Conservation (phyloP, 2,329 filamentous ascomycete genomes). For the Fusarium sp. region DNA sequence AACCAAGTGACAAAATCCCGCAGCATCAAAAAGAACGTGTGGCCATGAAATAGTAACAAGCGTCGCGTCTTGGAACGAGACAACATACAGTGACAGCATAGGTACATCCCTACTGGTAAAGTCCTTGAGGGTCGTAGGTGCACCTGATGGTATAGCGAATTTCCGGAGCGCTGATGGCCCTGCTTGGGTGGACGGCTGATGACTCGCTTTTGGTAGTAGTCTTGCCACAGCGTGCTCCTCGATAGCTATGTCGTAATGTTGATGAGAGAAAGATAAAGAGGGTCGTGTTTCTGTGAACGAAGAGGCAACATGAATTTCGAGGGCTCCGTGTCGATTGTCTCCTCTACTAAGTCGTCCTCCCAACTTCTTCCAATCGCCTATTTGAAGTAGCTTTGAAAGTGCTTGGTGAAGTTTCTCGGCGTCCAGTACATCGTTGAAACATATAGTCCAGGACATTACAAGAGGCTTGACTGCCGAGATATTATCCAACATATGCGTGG, state of each 20-base stretch:
- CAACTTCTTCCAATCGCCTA: background rate
- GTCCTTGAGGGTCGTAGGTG: accelerated
- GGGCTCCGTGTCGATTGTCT: background rate
- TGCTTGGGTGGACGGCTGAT: background rate
- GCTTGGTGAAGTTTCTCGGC: background rate
- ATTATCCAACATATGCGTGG: constrained; percentile 6
- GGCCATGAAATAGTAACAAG: background rate
- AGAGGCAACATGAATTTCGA: background rate
- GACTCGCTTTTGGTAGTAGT: accelerated
- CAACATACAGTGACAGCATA: background rate
- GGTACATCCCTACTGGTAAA: background rate
- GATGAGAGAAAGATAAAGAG: background rate
- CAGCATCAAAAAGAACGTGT: background rate
- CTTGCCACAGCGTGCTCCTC: accelerated
- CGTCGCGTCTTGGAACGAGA: accelerated
- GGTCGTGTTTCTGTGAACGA: background rate
- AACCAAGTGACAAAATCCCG: background rate
- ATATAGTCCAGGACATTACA: background rate
- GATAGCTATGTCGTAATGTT: background rate
- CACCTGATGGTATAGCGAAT: accelerated
- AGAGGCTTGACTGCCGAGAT: background rate
- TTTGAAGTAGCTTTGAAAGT: background rate
- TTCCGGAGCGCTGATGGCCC: too few species aligned
- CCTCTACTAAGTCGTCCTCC: background rate
- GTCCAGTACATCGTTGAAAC: background rate